A percentile compares a stretch with the other conserved stretches of the same genome.
These are phyloP conservation scores for Calonectria crousiana DNA, from an alignment of 2,329 filamentous ascomycete species.

Conservation along the genomic window DNA sequence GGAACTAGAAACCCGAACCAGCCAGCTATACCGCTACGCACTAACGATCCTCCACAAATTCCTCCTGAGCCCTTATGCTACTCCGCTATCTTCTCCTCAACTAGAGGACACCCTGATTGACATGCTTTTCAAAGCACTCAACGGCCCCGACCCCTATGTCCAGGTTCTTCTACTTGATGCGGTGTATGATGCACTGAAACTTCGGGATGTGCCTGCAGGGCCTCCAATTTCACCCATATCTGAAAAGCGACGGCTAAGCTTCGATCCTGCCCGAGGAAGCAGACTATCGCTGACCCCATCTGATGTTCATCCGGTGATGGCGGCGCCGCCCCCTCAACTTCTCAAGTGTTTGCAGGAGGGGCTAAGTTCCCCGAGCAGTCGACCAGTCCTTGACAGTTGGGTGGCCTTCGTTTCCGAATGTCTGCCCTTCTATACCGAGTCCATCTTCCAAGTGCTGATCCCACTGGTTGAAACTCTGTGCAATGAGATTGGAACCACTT, in stretches of 20 bases:
- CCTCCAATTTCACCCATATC: constrained; percentile 57
- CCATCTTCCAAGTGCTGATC: constrained; percentile 90
- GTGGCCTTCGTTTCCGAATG: constrained; percentile 86
- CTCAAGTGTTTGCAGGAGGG: constrained; percentile 87
- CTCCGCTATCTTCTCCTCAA: constrained; percentile 70
- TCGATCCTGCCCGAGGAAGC: constrained; percentile 56
- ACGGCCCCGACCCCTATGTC: constrained; percentile 74
- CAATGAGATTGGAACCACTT: constrained; percentile 78
- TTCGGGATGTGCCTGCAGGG: constrained; percentile 63
- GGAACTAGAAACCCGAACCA: constrained; percentile 59
- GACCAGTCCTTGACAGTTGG: constrained; percentile 90
- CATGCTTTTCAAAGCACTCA: constrained; percentile 71
- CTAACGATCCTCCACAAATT: constrained; percentile 79
- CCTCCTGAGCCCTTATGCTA: constrained; percentile 72
- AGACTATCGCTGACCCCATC: constrained; percentile 52
- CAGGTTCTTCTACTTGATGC: constrained; percentile 85
- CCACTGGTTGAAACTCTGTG: constrained; percentile 93
- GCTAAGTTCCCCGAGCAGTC: constrained; percentile 79
- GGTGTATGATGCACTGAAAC: constrained; percentile 79
- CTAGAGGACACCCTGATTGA: constrained; percentile 80
- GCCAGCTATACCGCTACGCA: constrained; percentile 78
- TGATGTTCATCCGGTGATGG: constrained; percentile 40
- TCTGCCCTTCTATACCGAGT: constrained; percentile 84
- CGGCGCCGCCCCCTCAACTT: constrained; percentile 75
- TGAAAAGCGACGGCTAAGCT: constrained; percentile 60